Conservation (phyloP, 768 basidiomycete genomes). For the Gautieria morchelliformis region DNA sequence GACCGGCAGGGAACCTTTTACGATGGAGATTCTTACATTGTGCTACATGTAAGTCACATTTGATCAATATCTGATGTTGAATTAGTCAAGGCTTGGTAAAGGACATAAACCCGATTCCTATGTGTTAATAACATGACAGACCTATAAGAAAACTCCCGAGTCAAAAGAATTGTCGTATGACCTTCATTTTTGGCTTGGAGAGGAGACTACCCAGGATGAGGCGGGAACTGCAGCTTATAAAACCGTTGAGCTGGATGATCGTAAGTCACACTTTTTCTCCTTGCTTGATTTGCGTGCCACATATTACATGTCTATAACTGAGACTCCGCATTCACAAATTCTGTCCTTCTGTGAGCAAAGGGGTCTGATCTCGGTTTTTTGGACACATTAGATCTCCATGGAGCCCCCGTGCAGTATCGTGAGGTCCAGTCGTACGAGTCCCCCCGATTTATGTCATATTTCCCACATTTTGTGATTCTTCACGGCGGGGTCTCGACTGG, state of each 20-base stretch:
- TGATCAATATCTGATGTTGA: neutral
- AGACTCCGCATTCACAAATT: too few species aligned
- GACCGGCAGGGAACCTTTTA: conserved; percentile 47
- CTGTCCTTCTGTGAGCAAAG: neutral
- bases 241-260: conserved; percentile 57
- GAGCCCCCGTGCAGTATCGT: conserved; percentile 49
- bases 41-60: conserved; percentile 39
- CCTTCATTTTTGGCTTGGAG: conserved; percentile 59
- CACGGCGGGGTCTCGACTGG: conserved; percentile 42
- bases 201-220: conserved; percentile 50
- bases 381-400: conserved; percentile 36
- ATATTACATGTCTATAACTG: neutral
- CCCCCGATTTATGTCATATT: conserved; percentile 38
- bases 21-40: conserved; percentile 55
- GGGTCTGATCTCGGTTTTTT: neutral
- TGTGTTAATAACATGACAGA: conserved; percentile 27
- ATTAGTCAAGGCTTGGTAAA: neutral
- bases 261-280: conserved; percentile 25
- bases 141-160: conserved; percentile 45
- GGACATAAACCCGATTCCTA: too few species aligned
- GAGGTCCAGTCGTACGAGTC: conserved; percentile 56
- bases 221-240: conserved; percentile 55
- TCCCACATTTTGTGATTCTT: conserved; percentile 35
- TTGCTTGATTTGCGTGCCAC: neutral
- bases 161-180: conserved; percentile 40